These are phyloP conservation scores for Gossypium armourianum DNA, from an alignment of 441 rosid genomes.

Conservation along the genomic window DNA sequence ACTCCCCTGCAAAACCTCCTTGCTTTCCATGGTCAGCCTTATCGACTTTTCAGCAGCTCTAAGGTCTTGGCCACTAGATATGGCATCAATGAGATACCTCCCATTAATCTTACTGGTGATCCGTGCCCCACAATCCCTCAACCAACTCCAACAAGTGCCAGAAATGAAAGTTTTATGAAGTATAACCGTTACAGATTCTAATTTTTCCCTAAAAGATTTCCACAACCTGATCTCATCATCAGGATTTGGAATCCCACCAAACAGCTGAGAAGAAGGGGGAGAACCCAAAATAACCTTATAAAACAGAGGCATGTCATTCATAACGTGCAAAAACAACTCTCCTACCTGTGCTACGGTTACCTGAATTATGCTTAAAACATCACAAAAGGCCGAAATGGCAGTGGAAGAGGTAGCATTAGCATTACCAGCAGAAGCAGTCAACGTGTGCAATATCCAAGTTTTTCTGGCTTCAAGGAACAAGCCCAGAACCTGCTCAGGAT, in stretches of 20 bases:
- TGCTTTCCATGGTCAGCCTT: constrained; percentile 71
- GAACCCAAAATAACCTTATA: constrained; percentile 68
- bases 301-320: constrained; percentile 82
- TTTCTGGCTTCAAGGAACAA: constrained; percentile 68
- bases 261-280: constrained; percentile 87
- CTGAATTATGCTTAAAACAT: constrained; percentile 59
- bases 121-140: constrained; percentile 58
- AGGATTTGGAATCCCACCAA: constrained; percentile 86
- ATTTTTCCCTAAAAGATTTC: constrained; percentile 68
- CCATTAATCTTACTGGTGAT: constrained; percentile 56
- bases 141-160: constrained; percentile 61
- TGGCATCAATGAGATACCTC: constrained; percentile 51
- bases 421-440: constrained; percentile 34
- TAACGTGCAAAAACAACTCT: constrained; percentile 70
- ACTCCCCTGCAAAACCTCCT: constrained; percentile 73
- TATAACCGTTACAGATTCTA: constrained; percentile 47
- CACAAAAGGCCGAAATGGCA: constrained; percentile 57
- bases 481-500: constrained; percentile 52
- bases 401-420: constrained; percentile 23
- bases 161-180: constrained; percentile 54
- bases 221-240: constrained; percentile 84
- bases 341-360: constrained; percentile 77
- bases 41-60: constrained; percentile 68
- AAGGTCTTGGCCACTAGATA: constrained; percentile 60
- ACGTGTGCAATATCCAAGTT: constrained; percentile 59